These are phyloP conservation scores for Primulina eburnea DNA, from an alignment of 257 asterid genomes.

Conservation along the genomic window DNA sequence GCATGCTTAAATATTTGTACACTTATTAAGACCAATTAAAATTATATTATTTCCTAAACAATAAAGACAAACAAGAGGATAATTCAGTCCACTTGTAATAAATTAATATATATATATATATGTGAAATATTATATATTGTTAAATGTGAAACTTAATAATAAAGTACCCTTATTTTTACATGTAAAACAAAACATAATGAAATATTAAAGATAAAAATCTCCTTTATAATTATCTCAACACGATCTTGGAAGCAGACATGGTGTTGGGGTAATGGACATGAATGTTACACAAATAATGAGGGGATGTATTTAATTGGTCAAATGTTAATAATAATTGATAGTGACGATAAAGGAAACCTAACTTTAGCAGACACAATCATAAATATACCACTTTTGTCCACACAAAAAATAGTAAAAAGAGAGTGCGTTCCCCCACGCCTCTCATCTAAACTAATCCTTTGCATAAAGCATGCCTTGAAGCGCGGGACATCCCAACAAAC, in stretches of 20 bases:
- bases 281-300: slow-evolving; percentile 36
- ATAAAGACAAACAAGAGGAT: no score
- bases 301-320: slow-evolving; percentile 56
- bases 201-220: background rate
- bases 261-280: slow-evolving; percentile 18
- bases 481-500: slow-evolving; percentile 49
- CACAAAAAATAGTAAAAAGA: background rate
- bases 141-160: no score
- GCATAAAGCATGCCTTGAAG: slow-evolving; percentile 58
- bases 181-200: background rate
- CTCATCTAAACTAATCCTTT: slow-evolving; percentile 22
- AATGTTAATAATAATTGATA: slow-evolving; percentile 51
- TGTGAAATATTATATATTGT: no score
- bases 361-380: slow-evolving; percentile 60
- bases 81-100: no score
- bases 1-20: background rate
- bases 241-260: no score
- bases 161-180: no score
- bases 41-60: no score
- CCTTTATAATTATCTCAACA: background rate
- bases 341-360: slow-evolving; percentile 44
- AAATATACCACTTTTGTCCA: slow-evolving; percentile 39
- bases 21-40: no score
- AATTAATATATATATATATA: no score
- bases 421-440: background rate